Conservation (phyloP, 176 grass and related monocot species). For the Cenchrus americanus region DNA sequence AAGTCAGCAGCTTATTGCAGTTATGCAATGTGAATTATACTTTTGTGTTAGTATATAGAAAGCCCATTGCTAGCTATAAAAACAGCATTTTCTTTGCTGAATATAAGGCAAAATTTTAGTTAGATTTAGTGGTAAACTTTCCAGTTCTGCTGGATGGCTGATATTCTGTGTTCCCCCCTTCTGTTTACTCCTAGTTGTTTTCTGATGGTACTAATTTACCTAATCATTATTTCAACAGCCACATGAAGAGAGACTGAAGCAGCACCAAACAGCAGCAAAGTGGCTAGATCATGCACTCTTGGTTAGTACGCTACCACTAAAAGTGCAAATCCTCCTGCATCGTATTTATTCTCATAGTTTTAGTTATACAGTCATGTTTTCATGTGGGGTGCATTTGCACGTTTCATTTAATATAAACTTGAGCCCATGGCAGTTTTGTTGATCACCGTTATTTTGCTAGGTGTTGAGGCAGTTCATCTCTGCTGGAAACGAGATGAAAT, state of each 20-base stretch:
- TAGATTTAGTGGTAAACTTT: slow-evolving; percentile 2
- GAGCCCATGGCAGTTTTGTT: slow-evolving; percentile 2
- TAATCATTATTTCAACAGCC: slow-evolving; percentile 42
- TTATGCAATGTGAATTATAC: background rate
- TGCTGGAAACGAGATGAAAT: slow-evolving; percentile 79
- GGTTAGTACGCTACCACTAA: slow-evolving; percentile 56
- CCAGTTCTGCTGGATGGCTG: background rate
- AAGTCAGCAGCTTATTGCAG: too few species aligned
- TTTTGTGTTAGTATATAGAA: background rate
- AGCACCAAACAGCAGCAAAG: slow-evolving; percentile 82
- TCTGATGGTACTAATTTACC: slow-evolving; percentile 37
- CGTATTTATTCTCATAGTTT: slow-evolving; percentile 17
- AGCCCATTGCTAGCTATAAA: background rate
- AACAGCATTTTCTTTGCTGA: background rate
- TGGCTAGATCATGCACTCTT: slow-evolving; percentile 72
- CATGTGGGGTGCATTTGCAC: background rate
- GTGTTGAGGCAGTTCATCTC: slow-evolving; percentile 77
- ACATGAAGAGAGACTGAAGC: slow-evolving; percentile 71
- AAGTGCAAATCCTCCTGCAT: slow-evolving; percentile 11
- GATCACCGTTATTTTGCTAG: slow-evolving; percentile 41
- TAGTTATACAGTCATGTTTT: background rate
- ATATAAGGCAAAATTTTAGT: background rate
- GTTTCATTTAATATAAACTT: slow-evolving; percentile 7
- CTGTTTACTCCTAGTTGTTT: background rate
- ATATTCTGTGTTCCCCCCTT: background rate